Conservation (phyloP, 495 filamentous ascomycete genomes). For the Aspergillus leporis region DNA sequence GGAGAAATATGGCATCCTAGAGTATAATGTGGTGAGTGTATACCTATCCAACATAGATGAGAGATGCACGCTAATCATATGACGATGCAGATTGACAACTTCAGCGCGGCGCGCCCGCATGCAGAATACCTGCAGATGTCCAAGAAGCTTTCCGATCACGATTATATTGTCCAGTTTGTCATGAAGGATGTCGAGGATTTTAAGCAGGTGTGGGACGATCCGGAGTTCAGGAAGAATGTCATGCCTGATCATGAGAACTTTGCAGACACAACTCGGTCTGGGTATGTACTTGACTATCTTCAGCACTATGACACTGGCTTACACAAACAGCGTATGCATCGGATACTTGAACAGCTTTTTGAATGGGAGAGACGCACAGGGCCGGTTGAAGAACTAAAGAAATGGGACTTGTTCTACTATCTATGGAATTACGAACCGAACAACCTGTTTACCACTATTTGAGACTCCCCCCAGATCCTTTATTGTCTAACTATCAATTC, state of each 20-base stretch:
- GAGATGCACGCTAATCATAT: not conserved
- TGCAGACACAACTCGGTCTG: slow-evolving; percentile 13
- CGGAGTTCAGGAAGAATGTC: slow-evolving; percentile 11
- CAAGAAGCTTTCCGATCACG: slow-evolving; percentile 14
- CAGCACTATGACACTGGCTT: not conserved
- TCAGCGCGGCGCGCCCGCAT: slow-evolving; percentile 1
- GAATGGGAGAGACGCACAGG: not conserved
- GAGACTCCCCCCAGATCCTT: not conserved
- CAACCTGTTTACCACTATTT: not conserved
- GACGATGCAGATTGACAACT: slow-evolving; percentile 13
- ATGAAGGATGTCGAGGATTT: slow-evolving; percentile 14
- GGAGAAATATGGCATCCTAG: slow-evolving; percentile 13
- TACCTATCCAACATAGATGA: not conserved
- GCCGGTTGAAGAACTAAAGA: not conserved
- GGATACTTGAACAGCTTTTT: slow-evolving; percentile 3
- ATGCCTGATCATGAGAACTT: slow-evolving; percentile 18
- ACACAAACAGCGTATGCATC: not conserved
- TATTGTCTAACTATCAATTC: not conserved
- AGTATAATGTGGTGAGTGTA: slow-evolving; percentile 15
- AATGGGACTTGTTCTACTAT: not conserved
- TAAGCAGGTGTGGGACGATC: slow-evolving; percentile 13
- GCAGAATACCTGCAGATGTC: slow-evolving; percentile 15
- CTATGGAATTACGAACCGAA: not conserved
- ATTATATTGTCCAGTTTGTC: slow-evolving; percentile 19
- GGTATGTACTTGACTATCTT: slow-evolving; percentile 7